Percentiles rank a stretch among this genome's conserved stretches.
Conservation (phyloP, 2,329 filamentous ascomycete genomes). For the Pseudopyrenochaeta lycopersici region DNA sequence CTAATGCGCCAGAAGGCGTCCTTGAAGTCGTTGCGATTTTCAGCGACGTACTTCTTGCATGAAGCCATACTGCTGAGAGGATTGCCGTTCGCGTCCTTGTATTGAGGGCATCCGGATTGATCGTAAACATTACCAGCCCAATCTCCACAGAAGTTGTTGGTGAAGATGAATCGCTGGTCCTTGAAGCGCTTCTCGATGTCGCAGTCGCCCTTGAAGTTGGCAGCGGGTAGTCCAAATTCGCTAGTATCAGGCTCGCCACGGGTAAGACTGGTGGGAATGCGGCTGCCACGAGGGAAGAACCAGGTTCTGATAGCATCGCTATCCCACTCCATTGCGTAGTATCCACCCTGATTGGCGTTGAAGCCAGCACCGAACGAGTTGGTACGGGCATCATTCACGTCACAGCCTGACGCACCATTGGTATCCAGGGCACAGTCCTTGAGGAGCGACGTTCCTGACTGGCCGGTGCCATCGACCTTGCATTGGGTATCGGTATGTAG, state of each 20-base stretch:
- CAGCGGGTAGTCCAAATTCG: constrained; percentile 71
- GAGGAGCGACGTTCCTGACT: constrained; percentile 15
- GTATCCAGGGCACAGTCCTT: constrained; percentile 29
- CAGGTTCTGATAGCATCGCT: constrained; percentile 74
- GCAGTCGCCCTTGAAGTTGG: constrained; percentile 75
- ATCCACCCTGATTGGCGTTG: constrained; percentile 55
- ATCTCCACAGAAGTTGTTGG: constrained; percentile 86
- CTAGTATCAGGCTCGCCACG: constrained; percentile 67
- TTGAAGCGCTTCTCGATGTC: constrained; percentile 74
- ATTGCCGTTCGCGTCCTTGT: constrained; percentile 11
- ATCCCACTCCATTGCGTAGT: constrained; percentile 69
- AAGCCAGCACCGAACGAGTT: constrained; percentile 60
- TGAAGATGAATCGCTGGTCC: constrained; percentile 77
- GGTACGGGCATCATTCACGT: constrained; percentile 49
- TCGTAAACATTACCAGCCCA: constrained; percentile 80
- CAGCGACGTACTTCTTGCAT: constrained; percentile 75
- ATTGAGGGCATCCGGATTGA: constrained; percentile 62
- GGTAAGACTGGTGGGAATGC: constrained; percentile 69
- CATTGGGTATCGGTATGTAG: constrained; percentile 40
- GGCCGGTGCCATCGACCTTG: constrained; percentile 24
- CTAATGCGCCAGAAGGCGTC: constrained; percentile 77
- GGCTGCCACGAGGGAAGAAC: constrained; percentile 74
- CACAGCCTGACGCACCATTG: constrained; percentile 48
- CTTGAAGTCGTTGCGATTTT: constrained; percentile 72
- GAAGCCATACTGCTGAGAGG: constrained; percentile 35